These are phyloP conservation scores for Claviceps purpurea DNA, from an alignment of 2,329 filamentous ascomycete genomes.

Conservation along the genomic window DNA sequence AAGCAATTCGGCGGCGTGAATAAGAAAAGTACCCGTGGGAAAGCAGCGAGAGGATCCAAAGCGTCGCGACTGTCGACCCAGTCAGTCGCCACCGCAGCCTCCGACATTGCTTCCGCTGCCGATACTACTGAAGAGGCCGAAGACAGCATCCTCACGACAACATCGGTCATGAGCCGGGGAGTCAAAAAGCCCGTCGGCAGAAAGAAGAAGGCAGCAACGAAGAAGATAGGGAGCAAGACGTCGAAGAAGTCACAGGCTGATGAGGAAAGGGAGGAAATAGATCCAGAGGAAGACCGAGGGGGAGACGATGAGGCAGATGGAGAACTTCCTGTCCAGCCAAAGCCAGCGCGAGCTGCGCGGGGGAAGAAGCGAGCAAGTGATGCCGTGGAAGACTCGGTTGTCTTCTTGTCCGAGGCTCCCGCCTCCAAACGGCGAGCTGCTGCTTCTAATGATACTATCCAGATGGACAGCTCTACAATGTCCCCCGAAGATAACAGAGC, in stretches of 20 bases:
- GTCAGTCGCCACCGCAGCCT: slow-evolving; percentile 36
- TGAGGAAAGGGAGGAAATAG: slow-evolving; percentile 7
- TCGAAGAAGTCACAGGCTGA: slow-evolving; percentile 36
- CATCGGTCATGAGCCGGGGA: slow-evolving; percentile 44
- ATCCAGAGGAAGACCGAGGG: slow-evolving; percentile 8
- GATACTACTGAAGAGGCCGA: slow-evolving; percentile 38
- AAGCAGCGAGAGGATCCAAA: slow-evolving; percentile 49
- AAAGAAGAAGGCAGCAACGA: slow-evolving; percentile 39
- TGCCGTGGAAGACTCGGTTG: slow-evolving; percentile 35
- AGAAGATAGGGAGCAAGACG: slow-evolving; percentile 25
- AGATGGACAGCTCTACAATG: slow-evolving; percentile 24
- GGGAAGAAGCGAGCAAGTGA: slow-evolving; percentile 54
- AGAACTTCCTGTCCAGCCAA: slow-evolving; percentile 13
- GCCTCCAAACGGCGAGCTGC: slow-evolving; percentile 47
- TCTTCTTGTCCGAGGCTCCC: slow-evolving; percentile 31
- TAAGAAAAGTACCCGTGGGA: slow-evolving; percentile 44
- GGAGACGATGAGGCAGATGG: slow-evolving; percentile 19
- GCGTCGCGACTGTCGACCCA: slow-evolving; percentile 51
- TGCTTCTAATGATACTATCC: slow-evolving; percentile 34
- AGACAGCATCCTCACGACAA: slow-evolving; percentile 46
- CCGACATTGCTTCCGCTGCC: slow-evolving; percentile 34
- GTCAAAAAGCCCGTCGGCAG: slow-evolving; percentile 39
- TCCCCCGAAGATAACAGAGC: slow-evolving; percentile 29
- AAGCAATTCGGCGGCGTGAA: slow-evolving; percentile 38
- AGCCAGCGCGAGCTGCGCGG: slow-evolving; percentile 25